phyloP scores from a whole-genome alignment of 495 filamentous ascomycete genomes.

The Penicillium antarcticum region DNA sequence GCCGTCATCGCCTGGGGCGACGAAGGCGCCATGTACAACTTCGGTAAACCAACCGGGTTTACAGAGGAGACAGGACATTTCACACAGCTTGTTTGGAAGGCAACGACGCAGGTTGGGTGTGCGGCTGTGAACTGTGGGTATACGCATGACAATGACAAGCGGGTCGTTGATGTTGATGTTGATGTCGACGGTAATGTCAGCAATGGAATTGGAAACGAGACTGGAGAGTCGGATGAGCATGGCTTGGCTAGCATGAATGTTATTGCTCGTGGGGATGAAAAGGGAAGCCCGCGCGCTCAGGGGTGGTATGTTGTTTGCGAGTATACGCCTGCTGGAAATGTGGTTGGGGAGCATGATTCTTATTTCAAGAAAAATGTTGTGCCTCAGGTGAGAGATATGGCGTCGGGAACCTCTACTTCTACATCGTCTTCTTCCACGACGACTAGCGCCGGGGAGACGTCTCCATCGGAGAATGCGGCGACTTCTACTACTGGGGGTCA shows the following conservation, averaged over 20 bases:
- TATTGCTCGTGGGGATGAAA: constrained; percentile 3
- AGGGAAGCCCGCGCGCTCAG: constrained; percentile 27
- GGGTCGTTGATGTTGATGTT: constrained; percentile 1
- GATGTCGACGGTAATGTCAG: background rate
- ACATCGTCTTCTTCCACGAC: constrained; percentile 7
- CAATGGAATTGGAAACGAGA: too few relatives aligned
- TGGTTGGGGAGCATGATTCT: constrained; percentile 57
- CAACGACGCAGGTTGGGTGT: constrained; percentile 68
- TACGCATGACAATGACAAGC: background rate
- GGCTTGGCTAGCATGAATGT: background rate
- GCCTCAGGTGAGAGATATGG: constrained; percentile 7
- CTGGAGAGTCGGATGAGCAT: background rate
- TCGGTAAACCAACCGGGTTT: constrained; percentile 50
- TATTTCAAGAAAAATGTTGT: constrained; percentile 37
- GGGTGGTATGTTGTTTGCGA: constrained; percentile 81
- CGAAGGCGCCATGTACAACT: constrained; percentile 61
- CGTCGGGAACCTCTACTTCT: background rate
- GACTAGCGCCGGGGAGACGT: background rate
- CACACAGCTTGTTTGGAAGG: constrained; percentile 79
- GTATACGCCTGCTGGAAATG: constrained; percentile 73
- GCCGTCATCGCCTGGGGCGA: constrained; percentile 66
- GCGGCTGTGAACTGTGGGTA: constrained; percentile 56
- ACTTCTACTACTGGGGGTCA: background rate
- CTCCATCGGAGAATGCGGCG: background rate
- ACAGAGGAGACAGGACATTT: constrained; percentile 73